Conservation (phyloP, 2,329 filamentous ascomycete species). For the Biscogniauxia sp. region DNA sequence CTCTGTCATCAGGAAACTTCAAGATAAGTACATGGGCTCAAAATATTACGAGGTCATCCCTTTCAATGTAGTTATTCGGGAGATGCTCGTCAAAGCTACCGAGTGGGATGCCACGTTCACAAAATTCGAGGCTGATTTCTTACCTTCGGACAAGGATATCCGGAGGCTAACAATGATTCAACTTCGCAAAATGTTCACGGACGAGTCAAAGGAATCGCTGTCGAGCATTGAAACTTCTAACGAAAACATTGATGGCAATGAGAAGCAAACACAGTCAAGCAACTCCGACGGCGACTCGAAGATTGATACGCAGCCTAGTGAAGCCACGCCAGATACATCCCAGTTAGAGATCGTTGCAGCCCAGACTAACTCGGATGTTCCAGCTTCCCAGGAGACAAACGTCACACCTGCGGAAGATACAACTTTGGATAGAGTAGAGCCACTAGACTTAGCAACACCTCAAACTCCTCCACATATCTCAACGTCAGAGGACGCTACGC, state of each 20-base stretch:
- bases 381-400: constrained; percentile 31
- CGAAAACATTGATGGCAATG: constrained; percentile 52
- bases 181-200: constrained; percentile 90
- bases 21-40: constrained; percentile 87
- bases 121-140: constrained; percentile 89
- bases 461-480: constrained; percentile 28
- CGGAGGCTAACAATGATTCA: constrained; percentile 87
- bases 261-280: constrained; percentile 42
- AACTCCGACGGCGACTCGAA: constrained; percentile 21
- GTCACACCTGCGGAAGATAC: constrained; percentile 31
- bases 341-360: constrained; percentile 17
- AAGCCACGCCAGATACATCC: constrained; percentile 11
- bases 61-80: constrained; percentile 81
- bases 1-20: constrained; percentile 70
- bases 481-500: constrained; percentile 20
- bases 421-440: constrained; percentile 46
- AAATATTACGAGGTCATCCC: constrained; percentile 97
- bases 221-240: constrained; percentile 65
- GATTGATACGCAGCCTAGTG: constrained; percentile 19
- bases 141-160: constrained; percentile 95
- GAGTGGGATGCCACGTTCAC: constrained; percentile 91
- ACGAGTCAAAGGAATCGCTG: constrained; percentile 77
- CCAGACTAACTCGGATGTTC: constrained; percentile 11
- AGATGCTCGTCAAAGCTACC: constrained; percentile 87
- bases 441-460: constrained; percentile 48